These are phyloP conservation scores for Penicillium sp. DNA, from an alignment of 2,329 filamentous ascomycete species.

Conservation along the genomic window DNA sequence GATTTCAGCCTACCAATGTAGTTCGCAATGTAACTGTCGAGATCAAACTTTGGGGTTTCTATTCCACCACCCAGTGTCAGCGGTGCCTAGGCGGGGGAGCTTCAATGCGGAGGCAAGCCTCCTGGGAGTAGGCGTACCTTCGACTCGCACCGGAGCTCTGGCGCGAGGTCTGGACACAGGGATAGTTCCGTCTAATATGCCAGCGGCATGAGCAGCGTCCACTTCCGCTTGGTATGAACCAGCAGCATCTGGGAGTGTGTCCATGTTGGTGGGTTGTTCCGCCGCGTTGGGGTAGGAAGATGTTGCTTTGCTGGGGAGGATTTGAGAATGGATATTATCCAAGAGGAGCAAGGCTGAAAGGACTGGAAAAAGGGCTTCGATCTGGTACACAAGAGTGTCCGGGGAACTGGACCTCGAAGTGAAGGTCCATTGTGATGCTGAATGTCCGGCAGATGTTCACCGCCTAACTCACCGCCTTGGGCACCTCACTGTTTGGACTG, in stretches of 20 bases:
- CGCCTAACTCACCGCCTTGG: conserved; percentile 14
- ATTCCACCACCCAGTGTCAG: neutral
- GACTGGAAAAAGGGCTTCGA: neutral
- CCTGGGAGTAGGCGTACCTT: conserved; percentile 28
- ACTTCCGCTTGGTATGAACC: conserved; percentile 19
- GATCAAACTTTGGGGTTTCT: conserved; percentile 85
- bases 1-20: conserved; percentile 65
- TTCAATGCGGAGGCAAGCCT: conserved; percentile 7
- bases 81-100: neutral
- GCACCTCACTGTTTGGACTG: neutral
- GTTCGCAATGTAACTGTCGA: conserved; percentile 87
- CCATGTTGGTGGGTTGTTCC: conserved; percentile 23
- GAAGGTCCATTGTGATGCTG: conserved; percentile 15
- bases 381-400: conserved; percentile 1
- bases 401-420: neutral
- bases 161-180: neutral
- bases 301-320: no score
- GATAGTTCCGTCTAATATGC: conserved; percentile 1
- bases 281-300: neutral
- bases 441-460: conserved; percentile 13
- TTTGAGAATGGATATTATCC: no score
- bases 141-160: conserved; percentile 26
- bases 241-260: conserved; percentile 29
- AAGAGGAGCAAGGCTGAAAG: neutral
- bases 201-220: conserved; percentile 6